Percentiles rank a stretch among this genome's conserved stretches.
Conservation (phyloP, 2,329 filamentous ascomycete genomes). For the Monascus ruber region DNA sequence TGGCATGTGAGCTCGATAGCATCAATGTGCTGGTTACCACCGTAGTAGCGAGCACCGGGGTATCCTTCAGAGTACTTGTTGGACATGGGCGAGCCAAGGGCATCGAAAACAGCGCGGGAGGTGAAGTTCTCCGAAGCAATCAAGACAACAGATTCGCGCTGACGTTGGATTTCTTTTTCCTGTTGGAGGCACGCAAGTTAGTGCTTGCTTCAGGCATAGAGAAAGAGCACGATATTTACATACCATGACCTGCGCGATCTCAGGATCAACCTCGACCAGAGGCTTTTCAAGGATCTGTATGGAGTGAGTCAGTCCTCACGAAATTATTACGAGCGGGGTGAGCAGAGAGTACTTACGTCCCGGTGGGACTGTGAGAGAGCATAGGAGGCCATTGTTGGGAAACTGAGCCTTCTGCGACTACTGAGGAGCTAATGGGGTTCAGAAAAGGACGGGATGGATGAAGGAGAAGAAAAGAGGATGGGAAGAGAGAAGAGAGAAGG, state of each 20-base stretch:
- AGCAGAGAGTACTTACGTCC: constrained; percentile 40
- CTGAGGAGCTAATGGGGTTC: too few species aligned
- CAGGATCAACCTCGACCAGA: constrained; percentile 79
- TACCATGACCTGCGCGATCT: constrained; percentile 96
- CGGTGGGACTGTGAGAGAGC: constrained; percentile 55
- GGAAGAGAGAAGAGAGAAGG: constrained; percentile 5
- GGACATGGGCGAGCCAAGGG: constrained; percentile 85
- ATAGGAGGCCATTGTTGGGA: constrained; percentile 41
- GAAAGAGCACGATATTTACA: constrained; percentile 12
- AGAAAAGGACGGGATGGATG: constrained; percentile 1
- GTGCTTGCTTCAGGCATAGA: too few species aligned
- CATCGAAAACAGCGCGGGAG: constrained; percentile 94
- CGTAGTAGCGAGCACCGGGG: constrained; percentile 96
- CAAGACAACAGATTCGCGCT: constrained; percentile 95
- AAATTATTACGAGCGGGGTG: constrained; percentile 6
- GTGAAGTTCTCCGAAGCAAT: constrained; percentile 99
- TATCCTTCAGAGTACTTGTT: constrained; percentile 99
- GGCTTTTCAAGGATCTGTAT: constrained; percentile 87
- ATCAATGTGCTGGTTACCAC: constrained; percentile 98
- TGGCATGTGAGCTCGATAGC: constrained; percentile 93
- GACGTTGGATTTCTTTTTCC: constrained; percentile 89
- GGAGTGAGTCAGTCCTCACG: constrained; percentile 21
- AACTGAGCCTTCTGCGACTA: constrained; percentile 4
- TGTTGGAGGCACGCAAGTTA: constrained; percentile 22
- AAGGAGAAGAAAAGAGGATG: constrained; percentile 3